Evolutionary conservation across 495 filamentous ascomycete genomes (phyloP).

Genomic region (Xylaria castorea): DNA sequence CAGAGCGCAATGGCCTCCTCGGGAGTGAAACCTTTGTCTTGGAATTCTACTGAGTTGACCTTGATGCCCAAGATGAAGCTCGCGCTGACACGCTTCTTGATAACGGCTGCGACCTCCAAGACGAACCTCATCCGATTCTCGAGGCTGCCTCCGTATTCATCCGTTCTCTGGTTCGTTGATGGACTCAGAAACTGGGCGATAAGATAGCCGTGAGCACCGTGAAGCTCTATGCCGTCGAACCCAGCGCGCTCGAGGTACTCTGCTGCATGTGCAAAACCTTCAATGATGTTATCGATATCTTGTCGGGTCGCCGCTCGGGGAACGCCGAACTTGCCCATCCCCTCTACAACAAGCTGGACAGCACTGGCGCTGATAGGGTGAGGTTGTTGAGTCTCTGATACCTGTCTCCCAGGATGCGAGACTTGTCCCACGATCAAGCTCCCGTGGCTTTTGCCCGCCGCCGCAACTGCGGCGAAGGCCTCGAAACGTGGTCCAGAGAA

Average conservation of each 20-base stretch:
- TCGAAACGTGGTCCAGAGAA: conserved; percentile 64
- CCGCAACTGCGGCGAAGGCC: conserved; percentile 60
- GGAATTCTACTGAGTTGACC: conserved; percentile 72
- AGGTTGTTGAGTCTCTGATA: conserved; percentile 50
- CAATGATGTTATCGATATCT: conserved; percentile 57
- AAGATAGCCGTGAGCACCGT: conserved; percentile 67
- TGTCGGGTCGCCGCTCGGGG: conserved; percentile 51
- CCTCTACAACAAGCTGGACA: conserved; percentile 55
- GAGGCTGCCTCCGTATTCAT: conserved; percentile 65
- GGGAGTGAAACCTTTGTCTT: conserved; percentile 60
- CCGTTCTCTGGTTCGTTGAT: conserved; percentile 64
- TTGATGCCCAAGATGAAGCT: conserved; percentile 68
- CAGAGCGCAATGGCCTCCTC: conserved; percentile 64
- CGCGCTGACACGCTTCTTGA: conserved; percentile 51
- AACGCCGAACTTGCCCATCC: conserved; percentile 30
- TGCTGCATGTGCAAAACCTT: conserved; percentile 61
- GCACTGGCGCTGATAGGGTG: conserved; percentile 66
- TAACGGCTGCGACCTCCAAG: conserved; percentile 57
- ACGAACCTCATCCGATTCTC: conserved; percentile 63
- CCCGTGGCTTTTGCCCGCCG: conserved; percentile 59
- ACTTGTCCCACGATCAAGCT: conserved; percentile 64
- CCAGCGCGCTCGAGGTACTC: conserved; percentile 64
- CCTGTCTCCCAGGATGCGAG: conserved; percentile 68
- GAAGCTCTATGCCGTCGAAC: conserved; percentile 66
- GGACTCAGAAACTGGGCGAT: conserved; percentile 69